These are phyloP conservation scores for Tephrocybe sp. DNA, from an alignment of 768 basidiomycete species.

Conservation along the genomic window DNA sequence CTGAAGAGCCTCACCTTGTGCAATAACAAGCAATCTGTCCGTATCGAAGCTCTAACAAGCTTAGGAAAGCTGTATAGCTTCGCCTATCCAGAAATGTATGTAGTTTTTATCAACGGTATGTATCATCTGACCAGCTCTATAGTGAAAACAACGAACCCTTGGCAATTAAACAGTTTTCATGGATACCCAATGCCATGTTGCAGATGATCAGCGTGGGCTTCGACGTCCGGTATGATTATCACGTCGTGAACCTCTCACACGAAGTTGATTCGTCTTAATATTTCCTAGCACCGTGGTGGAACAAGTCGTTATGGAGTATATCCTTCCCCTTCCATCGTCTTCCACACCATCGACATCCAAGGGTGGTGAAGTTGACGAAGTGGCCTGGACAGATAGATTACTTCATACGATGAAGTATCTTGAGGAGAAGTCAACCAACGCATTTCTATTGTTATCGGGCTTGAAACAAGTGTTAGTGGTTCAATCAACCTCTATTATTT, in stretches of 20 bases:
- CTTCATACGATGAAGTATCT: slow-evolving; percentile 72
- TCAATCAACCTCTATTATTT: slow-evolving; percentile 8
- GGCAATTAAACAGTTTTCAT: slow-evolving; percentile 80
- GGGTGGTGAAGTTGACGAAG: slow-evolving; percentile 68
- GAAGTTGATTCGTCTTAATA: background rate
- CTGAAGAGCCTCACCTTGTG: background rate
- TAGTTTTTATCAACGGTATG: slow-evolving; percentile 6
- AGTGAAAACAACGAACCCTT: slow-evolving; percentile 81
- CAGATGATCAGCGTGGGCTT: slow-evolving; percentile 46
- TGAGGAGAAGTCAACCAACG: slow-evolving; percentile 55
- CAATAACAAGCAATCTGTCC: slow-evolving; percentile 55
- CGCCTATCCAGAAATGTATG: slow-evolving; percentile 91
- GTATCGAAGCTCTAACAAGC: slow-evolving; percentile 73
- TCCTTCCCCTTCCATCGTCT: slow-evolving; percentile 74
- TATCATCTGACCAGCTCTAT: slow-evolving; percentile 6
- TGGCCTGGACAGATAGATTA: slow-evolving; percentile 82
- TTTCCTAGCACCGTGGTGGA: slow-evolving; percentile 61
- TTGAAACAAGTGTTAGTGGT: slow-evolving; percentile 60
- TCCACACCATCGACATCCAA: slow-evolving; percentile 44
- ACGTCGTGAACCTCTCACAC: background rate
- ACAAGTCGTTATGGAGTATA: slow-evolving; percentile 65
- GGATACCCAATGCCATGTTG: slow-evolving; percentile 86
- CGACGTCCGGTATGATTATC: slow-evolving; percentile 56
- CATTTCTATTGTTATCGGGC: slow-evolving; percentile 60
- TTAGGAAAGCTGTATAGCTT: slow-evolving; percentile 77